Base-by-base conservation (phyloP, 768 basidiomycete species). In the Hirschioporus abietinus region DNA sequence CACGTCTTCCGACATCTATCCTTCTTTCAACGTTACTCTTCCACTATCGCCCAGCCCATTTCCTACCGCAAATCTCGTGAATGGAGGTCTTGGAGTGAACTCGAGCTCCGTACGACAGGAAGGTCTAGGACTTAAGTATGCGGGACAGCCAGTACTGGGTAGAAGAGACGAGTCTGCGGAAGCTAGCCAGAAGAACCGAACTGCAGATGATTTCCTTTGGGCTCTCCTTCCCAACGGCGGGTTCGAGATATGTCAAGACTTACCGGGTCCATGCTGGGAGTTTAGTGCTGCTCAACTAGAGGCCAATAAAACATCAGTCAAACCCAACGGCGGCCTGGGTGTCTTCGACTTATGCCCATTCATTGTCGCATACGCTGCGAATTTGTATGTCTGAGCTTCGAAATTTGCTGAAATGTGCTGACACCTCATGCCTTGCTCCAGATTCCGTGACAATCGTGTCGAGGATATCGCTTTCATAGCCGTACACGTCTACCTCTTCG, bases 401-500 rank as follows among this genome's bases (percentile, higher is more conserved):
- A 7, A 7, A 15, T 52, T 52, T 52, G 6, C 12, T 52, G 12
- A 6, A 52, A 15, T 5, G 20, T 52, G 42, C 12, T 6, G 12
- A 52, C 42, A 3, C n/a, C 42, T 12, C 15, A 12, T 5, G 12
- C 12, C 4, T 6, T 52, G 42, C 42, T 15, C 3, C 12, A 86
- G 85, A 24, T 72, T 84, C 36, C 71, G 76, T 12, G 80, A 83
- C 63, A 77, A 78, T 65, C 77, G 76, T 67, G 79, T 82, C n/a
- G 84, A 86, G 71, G 83, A 85, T 67, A 67, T 84, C 8, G 80
- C 81, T 35, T 79, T 78, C 20, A 70, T 85, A 7, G 69, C 75
- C 30, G 83, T 83, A 67, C 79, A 84, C 58, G 66, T 79, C 30
- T 87, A 84, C 83, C 72, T 84, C 34, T 75, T 85, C 35, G 73